Evolutionary conservation across 768 basidiomycete species (phyloP).

Genomic region (Fistulinella prunicolor): DNA sequence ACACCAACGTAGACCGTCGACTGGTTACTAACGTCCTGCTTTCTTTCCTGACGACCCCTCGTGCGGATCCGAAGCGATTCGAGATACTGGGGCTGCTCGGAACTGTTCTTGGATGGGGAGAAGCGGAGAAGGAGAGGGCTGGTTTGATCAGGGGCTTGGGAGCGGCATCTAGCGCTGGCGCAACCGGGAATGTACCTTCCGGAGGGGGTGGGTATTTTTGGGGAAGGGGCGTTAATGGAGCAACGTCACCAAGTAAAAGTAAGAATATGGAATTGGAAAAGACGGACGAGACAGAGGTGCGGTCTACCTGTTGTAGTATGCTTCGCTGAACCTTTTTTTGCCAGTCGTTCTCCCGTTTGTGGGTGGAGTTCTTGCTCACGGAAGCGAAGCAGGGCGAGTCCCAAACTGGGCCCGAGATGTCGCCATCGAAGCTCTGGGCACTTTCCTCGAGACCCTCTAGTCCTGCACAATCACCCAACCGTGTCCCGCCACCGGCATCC

Average conservation of each 20-base stretch:
- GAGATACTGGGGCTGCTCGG: slow-evolving; percentile 91
- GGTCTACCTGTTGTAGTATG: too few species aligned
- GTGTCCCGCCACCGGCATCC: neutral
- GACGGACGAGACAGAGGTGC: slow-evolving; percentile 82
- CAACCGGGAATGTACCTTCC: slow-evolving; percentile 17
- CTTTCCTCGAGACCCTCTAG: slow-evolving; percentile 41
- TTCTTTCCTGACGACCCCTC: slow-evolving; percentile 84
- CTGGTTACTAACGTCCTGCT: slow-evolving; percentile 94
- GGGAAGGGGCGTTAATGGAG: slow-evolving; percentile 22
- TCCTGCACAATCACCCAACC: slow-evolving; percentile 27
- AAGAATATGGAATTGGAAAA: slow-evolving; percentile 62
- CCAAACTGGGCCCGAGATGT: slow-evolving; percentile 15
- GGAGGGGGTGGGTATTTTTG: slow-evolving; percentile 24
- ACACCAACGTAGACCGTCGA: slow-evolving; percentile 87
- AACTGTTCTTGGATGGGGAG: slow-evolving; percentile 90
- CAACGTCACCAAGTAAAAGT: slow-evolving; percentile 29
- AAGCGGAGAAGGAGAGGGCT: slow-evolving; percentile 87
- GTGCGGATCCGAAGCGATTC: slow-evolving; percentile 91
- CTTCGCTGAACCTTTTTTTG: slow-evolving; percentile 1
- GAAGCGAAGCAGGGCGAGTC: slow-evolving; percentile 59
- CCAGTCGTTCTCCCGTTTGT: slow-evolving; percentile 94
- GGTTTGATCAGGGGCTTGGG: slow-evolving; percentile 40
- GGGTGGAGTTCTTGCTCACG: slow-evolving; percentile 97
- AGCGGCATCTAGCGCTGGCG: slow-evolving; percentile 52
- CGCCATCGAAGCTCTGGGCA: slow-evolving; percentile 20